These are phyloP conservation scores for Backusella macrospora DNA, from an alignment of 192 early-diverging fungal genomes.

Conservation along the genomic window DNA sequence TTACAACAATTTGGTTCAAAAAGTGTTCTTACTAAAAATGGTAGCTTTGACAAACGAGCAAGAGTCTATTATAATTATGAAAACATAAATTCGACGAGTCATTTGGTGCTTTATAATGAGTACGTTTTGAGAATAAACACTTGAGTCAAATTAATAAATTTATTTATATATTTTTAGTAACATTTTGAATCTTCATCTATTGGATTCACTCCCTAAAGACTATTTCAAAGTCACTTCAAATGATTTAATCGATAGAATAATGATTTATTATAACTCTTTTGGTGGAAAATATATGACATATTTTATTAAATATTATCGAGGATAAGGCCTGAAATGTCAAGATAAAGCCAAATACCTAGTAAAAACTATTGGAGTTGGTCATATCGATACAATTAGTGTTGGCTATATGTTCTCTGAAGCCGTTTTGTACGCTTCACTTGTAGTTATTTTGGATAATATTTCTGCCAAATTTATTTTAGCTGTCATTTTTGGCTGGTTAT, in stretches of 20 bases:
- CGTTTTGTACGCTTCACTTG: conserved; percentile 76
- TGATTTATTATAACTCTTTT: background rate
- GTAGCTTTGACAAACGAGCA: conserved; percentile 33
- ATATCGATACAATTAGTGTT: conserved; percentile 73
- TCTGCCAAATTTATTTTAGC: conserved; percentile 74
- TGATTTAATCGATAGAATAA: conserved; percentile 35
- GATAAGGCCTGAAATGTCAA: conserved; percentile 44
- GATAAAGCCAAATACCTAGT: conserved; percentile 68
- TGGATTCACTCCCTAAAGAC: conserved; percentile 35
- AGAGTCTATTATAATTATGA: conserved; percentile 59
- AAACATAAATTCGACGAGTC: conserved; percentile 50
- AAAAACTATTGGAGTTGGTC: conserved; percentile 76
- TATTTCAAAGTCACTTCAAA: conserved; percentile 24
- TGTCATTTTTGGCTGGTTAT: conserved; percentile 81
- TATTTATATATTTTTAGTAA: conserved; percentile 27
- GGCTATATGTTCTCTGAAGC: conserved; percentile 84
- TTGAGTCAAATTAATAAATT: background rate
- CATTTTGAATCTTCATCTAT: conserved; percentile 37
- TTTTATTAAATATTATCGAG: conserved; percentile 47
- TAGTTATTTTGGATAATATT: conserved; percentile 68
- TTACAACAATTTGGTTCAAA: conserved; percentile 9
- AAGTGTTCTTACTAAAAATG: conserved; percentile 25
- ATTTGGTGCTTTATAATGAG: conserved; percentile 65
- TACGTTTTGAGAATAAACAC: conserved; percentile 15
- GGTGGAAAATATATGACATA: conserved; percentile 61